Percentiles rank a stretch among this genome's conserved stretches.
phyloP scores from a whole-genome alignment of 108 stramenopile genomes.

The Ochromonas danica region DNA sequence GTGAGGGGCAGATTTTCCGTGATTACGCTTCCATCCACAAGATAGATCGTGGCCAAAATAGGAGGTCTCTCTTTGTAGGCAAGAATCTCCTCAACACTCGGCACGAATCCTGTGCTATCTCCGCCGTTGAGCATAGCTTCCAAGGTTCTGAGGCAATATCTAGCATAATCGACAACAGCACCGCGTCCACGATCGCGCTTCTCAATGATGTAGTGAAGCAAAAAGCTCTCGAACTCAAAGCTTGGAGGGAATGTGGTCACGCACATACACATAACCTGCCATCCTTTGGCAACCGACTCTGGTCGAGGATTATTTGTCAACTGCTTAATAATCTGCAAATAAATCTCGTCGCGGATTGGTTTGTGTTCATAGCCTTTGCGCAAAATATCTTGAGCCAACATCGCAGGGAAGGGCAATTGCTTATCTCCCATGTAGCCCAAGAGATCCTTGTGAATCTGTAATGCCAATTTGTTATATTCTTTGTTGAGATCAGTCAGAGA shows the following conservation, averaged over 20 bases:
- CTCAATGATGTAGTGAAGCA: conserved; percentile 62
- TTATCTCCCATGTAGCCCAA: conserved; percentile 69
- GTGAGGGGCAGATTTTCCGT: conserved; percentile 66
- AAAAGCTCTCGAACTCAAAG: conserved; percentile 62
- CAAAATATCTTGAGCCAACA: conserved; percentile 64
- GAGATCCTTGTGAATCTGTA: conserved; percentile 60
- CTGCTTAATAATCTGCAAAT: conserved; percentile 63
- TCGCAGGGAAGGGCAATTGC: conserved; percentile 66
- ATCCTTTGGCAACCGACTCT: conserved; percentile 57
- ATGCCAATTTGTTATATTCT: conserved; percentile 57
- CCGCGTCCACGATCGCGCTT: conserved; percentile 49
- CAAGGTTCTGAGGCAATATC: conserved; percentile 61
- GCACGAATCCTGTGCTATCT: conserved; percentile 59
- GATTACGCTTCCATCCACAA: conserved; percentile 61
- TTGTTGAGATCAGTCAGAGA: conserved; percentile 56
- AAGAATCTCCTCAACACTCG: conserved; percentile 62
- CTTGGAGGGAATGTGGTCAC: conserved; percentile 64
- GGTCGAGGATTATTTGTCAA: conserved; percentile 62
- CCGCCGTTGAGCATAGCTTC: conserved; percentile 63
- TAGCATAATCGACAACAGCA: conserved; percentile 60
- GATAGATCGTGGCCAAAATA: conserved; percentile 63
- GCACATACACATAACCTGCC: conserved; percentile 72
- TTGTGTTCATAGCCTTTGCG: conserved; percentile 59
- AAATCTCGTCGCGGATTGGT: conserved; percentile 64
- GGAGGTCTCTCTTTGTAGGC: conserved; percentile 71